Conservation (phyloP, 192 early-diverging fungal species). For the Podila clonocystis region DNA sequence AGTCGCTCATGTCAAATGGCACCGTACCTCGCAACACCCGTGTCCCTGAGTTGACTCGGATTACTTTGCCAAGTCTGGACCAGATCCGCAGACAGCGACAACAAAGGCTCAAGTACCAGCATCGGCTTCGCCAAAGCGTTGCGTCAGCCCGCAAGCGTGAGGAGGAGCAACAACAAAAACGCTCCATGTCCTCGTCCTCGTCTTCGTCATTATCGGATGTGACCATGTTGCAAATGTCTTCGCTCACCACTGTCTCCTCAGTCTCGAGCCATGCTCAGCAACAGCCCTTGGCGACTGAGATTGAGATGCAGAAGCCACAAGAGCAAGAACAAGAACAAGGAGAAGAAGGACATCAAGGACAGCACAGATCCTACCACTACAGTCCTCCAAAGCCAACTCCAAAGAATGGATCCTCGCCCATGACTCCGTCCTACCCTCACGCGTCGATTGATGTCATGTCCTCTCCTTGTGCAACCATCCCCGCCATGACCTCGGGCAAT, state of each 20-base stretch:
- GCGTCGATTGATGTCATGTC: neutral
- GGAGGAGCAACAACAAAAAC: neutral
- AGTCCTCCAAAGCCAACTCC: conserved; percentile 1
- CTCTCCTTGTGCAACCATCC: neutral
- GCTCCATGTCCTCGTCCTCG: no score
- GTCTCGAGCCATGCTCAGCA: neutral
- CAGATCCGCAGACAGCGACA: conserved; percentile 34
- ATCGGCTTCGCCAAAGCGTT: conserved; percentile 23
- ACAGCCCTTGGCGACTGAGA: neutral
- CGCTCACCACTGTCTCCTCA: no score
- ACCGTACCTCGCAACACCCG: neutral
- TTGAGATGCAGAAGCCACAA: no score
- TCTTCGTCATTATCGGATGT: no score
- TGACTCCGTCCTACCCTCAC: neutral
- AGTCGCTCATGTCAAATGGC: neutral
- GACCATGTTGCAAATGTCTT: no score
- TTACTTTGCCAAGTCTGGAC: conserved; percentile 24
- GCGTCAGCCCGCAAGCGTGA: neutral
- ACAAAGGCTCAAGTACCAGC: conserved; percentile 31
- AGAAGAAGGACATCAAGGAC: no score
- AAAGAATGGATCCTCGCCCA: neutral
- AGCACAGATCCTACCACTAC: neutral
- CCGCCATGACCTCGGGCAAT: neutral
- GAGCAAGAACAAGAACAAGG: neutral
- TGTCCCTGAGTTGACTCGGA: conserved; percentile 19